Base-by-base conservation (phyloP, 2,329 filamentous ascomycete species). In the Colletotrichum sp. region DNA sequence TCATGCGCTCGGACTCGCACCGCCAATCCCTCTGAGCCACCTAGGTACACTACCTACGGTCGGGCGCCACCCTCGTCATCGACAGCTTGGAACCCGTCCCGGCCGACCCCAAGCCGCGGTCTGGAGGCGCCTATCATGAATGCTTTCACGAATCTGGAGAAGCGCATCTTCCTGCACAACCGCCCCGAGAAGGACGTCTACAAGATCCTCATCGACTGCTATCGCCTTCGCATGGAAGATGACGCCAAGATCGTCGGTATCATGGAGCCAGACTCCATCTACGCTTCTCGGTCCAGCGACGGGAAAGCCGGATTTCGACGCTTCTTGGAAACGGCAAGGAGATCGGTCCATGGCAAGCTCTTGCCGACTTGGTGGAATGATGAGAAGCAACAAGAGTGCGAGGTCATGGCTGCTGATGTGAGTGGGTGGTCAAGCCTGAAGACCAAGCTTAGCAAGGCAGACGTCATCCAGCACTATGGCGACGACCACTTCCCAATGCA, bases 401-500 rank as follows among this genome's bases (percentile, higher is more conserved):
- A 86, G 78, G 22, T 52, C 0, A 66, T 86, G 1, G 86, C 84
- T 2, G 80, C 83, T 79, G 15, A 55, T 25, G 55, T 0, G 28
- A 12, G 16, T 2, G 39, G 48, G 4, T 86, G 84, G 83, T 78
- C 79, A 25, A 55, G 76, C n/a, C 78, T 87, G 19, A 75, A 65
- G 11, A 78, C 57, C 22, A 75, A 77, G 5, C 78, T 84, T 2
- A 76, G 81, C 6, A 87, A 87, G 79, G 63, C 61, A 15, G 82
- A 84, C 59, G 80, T 89, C 36, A 81, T 83, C 8, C 82, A 86
- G 27, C 82, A 86, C 65, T 90, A 90, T 64, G 83, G 84, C 4
- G 84, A 90, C 65, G 7, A 69, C 1, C 78, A 78, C 3, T 88
- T 89, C 74, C 85, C 88, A 4, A 88, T 89, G 87, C 86, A 90